Base-by-base conservation (phyloP, 2,329 filamentous ascomycete genomes). In the Scedosporium boydii region DNA sequence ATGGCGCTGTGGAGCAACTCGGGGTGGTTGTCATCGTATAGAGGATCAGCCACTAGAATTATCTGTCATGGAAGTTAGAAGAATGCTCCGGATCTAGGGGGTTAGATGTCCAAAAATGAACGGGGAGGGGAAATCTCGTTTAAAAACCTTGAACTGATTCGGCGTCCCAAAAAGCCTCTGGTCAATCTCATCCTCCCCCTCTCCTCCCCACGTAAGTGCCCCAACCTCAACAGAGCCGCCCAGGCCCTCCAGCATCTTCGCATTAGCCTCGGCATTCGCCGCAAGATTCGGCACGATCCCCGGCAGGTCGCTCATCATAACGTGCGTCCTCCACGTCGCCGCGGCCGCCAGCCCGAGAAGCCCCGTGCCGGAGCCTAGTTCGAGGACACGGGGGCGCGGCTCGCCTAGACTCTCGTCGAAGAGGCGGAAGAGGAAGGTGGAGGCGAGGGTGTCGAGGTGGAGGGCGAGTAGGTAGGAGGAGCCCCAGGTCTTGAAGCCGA, bases 401-500 rank as follows among this genome's bases (percentile, higher is more conserved):
- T 70, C 65, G 55, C 70, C 68, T 7, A 73, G 65, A 12, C 71
- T 71, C 62, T 72, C 69, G 46, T 73, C 70, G 16, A 85, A 74
- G 6, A 83, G 67, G 53, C 78, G 75, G 38, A 76, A 77, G 23
- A 85, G 69, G 0, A 77, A 74, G 14, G 73, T 77, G 53, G 72
- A 73, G 6, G 70, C 74, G 46, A 86, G 76, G 12, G 70, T 70
- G 21, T 78, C 77, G 27, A 98, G 82, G 26, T 89, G 85, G 67
- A 85, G 88, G 0, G 93, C 89, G 4, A 98, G 85, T 2, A 96
- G 82, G 70, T 92, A 96, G 0, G 92, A 93, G 0, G 92, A 93
- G 0, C 90, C 91, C 95, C 95, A 98, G 0, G 95, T 99, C 74
- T 99, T 98, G 72, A 96, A 82, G 1, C 95, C 95, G 18, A 98